Evolutionary conservation across 495 filamentous ascomycete genomes (phyloP), one percentile per base, ranked within the genome.

Genomic region (Talaromyces liani): DNA sequence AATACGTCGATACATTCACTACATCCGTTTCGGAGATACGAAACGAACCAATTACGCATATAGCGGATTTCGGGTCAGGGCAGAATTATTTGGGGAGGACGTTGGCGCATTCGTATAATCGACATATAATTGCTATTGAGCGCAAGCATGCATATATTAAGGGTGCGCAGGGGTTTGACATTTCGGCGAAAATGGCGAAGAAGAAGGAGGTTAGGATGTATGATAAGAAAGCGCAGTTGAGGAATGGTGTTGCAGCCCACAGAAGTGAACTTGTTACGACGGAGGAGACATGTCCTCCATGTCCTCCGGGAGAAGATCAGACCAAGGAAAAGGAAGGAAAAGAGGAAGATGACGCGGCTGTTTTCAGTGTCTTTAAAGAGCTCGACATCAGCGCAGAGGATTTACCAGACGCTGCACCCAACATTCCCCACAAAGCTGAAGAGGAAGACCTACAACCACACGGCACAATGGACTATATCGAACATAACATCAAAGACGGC

Each of bases 81-180:
- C 94, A 97, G 70, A 97, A 94, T 67, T 98, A 98, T 70, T 85
- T 98, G 1, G 93, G 94, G 10, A 85, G 94, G 51, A 88, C 91
- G 1, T 75, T 98, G 53, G 93, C 94, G 10, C 89, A 86, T 65
- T 80, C 86, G 58, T 96, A 95, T 71, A 89, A 91, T 65, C 87
- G 86, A 67, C 84, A 91, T 67, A 89, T 98, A 60, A 84, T 97
- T 64, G 94, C 94, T 14, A 89, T 98, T 65, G 94, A 98, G 73
- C 90, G 91, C 66, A 89, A 86, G 67, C 85, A 88, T 57, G 84
- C 87, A 64, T 96, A 96, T 69, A 93, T 97, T 68, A 82, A 81
- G 34, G 91, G 91, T 4, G 93, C 94, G 6, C 90, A 88, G 69
- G 81, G 79, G 16, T 90, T 94, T 76, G 94, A 98, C 75, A 77